These are phyloP conservation scores for Pleurotus platypus DNA, from an alignment of 768 basidiomycete genomes.

Conservation along the genomic window DNA sequence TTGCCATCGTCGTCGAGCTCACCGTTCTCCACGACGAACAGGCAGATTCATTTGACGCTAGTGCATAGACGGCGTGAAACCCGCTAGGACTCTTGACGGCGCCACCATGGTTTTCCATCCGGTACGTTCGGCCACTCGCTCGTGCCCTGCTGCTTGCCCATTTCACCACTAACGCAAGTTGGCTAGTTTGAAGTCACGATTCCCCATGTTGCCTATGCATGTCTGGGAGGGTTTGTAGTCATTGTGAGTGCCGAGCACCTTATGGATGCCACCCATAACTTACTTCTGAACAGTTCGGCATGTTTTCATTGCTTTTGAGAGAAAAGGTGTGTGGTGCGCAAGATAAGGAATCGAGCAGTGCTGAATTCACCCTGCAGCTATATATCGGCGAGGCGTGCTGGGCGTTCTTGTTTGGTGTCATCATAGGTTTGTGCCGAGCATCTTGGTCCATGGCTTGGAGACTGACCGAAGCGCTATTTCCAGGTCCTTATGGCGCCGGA, in stretches of 20 bases:
- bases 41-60: background rate
- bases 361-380: slow-evolving; percentile 36
- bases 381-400: slow-evolving; percentile 97
- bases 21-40: background rate
- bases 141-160: background rate
- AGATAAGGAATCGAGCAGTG: background rate
- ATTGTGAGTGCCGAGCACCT: slow-evolving; percentile 37
- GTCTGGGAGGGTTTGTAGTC: slow-evolving; percentile 66
- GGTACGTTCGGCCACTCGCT: background rate
- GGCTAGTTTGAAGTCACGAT: slow-evolving; percentile 45
- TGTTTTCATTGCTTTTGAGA: slow-evolving; percentile 90
- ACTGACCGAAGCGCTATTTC: background rate
- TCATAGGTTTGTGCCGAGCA: slow-evolving; percentile 59
- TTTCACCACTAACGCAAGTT: background rate
- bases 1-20: background rate
- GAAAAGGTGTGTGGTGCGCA: slow-evolving; percentile 56
- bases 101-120: slow-evolving; percentile 8
- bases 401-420: slow-evolving; percentile 91
- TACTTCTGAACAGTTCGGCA: slow-evolving; percentile 65
- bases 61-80: background rate
- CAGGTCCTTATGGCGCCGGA: slow-evolving; percentile 79
- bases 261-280: too few relatives aligned
- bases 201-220: slow-evolving; percentile 62
- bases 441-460: slow-evolving; percentile 9
- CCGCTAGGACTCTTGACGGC: background rate